Evolutionary conservation across 768 basidiomycete species (phyloP), one percentile per base, ranked within the genome.

Genomic region (Mycena galopus): DNA sequence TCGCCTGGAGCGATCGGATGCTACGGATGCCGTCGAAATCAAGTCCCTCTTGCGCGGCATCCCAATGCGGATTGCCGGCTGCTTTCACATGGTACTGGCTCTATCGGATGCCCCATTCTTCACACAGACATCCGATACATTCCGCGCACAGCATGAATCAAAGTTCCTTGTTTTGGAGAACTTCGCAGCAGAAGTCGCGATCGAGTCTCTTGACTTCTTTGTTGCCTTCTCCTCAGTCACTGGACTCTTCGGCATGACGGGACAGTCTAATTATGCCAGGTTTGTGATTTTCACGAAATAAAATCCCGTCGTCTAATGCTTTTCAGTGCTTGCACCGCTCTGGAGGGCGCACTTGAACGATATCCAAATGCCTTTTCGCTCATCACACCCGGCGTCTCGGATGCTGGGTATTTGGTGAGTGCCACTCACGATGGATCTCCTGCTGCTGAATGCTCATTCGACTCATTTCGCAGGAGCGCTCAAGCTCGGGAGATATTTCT

Each of bases 301-400:
- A n/a, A n/a, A n/a, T n/a, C n/a, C 16, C 30, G 16, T 25, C 19
- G 42, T 12, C 53, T 30, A 27, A 29, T 29, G 17, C 16, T 29
- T 29, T 8, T 1, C 51, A 65, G 62, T 32, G 69, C 62, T 4
- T 70, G 69, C 25, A 70, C 69, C 1, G 23, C 56, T 33, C 21
- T 70, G 5, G 69, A 70, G 23, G 62, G 69, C 1, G n/a, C 51
- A 11, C 69, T 70, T 6, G 62, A 55, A 16, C 16, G 35, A 2
- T 65, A 70, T 29, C 9, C 19, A 12, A 70, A 70, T 59, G 69
- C 69, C 4, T 70, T 70, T 70, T 70, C 69, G n/a, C 19, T 70
- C 17, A 58, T 70, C 3, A 59, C 62, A 19, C 69, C 69, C 2
- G 62, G 69, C 0, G 65, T 70, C 3, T 57, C 25, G 9, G 69